Conservation (phyloP, 176 grass and related monocot genomes). For the Calamus simplicifolius region DNA sequence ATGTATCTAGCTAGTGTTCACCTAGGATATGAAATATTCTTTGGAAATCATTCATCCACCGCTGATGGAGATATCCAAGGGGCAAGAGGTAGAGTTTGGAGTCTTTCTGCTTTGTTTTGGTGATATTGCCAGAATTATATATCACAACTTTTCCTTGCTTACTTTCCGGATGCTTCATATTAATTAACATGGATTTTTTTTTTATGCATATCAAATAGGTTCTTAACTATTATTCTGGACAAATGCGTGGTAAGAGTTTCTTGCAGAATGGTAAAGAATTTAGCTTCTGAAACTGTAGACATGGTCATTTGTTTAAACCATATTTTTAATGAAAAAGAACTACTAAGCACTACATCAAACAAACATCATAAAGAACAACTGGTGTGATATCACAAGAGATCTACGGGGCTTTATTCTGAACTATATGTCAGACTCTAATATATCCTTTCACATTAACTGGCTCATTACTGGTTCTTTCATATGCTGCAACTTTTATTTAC, state of each 20-base stretch:
- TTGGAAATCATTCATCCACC: slow-evolving; percentile 36
- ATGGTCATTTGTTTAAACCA: too few species aligned
- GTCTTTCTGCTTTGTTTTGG: slow-evolving; percentile 65
- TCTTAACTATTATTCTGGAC: slow-evolving; percentile 54
- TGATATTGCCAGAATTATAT: slow-evolving; percentile 23
- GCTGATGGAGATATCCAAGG: slow-evolving; percentile 33
- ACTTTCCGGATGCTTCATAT: slow-evolving; percentile 10
- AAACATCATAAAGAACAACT: too few species aligned
- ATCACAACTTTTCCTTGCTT: neutral
- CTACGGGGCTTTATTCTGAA: too few species aligned
- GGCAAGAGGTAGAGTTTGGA: slow-evolving; percentile 42
- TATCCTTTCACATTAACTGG: too few species aligned
- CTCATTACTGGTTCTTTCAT: too few species aligned
- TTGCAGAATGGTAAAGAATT: slow-evolving; percentile 60
- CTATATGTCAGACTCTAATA: too few species aligned
- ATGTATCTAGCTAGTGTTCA: slow-evolving; percentile 82
- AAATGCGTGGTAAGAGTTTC: slow-evolving; percentile 75
- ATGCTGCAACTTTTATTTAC: too few species aligned
- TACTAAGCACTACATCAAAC: too few species aligned
- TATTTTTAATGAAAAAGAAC: too few species aligned
- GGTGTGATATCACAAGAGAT: too few species aligned
- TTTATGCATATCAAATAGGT: slow-evolving; percentile 31
- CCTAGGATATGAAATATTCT: slow-evolving; percentile 58
- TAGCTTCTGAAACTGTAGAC: too few species aligned
- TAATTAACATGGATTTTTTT: neutral